Evolutionary conservation across 371 early-diverging fungal genomes (phyloP).

Genomic region (Apophysomyces elegans): DNA sequence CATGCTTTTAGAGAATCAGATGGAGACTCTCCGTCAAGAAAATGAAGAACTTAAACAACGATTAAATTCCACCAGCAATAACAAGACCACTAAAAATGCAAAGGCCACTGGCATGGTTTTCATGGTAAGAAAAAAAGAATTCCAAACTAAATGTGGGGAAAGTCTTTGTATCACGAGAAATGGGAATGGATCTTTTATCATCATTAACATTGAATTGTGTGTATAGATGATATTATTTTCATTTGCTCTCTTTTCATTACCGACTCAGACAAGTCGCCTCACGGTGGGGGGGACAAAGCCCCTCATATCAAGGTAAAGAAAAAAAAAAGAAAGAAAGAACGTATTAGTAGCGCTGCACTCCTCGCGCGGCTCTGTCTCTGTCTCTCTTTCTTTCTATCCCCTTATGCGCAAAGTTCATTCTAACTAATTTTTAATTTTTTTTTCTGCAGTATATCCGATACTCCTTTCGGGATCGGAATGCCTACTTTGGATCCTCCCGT

Average conservation of each 20-base stretch:
- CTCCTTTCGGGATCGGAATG: conserved; percentile 1
- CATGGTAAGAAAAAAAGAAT: conserved; percentile 10
- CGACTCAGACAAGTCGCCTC: conserved; percentile 1
- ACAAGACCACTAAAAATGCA: not conserved
- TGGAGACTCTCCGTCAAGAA: conserved; percentile 37
- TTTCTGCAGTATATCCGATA: conserved; percentile 5
- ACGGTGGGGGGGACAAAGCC: conserved; percentile 5
- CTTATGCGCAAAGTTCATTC: not conserved
- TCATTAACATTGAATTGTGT: not conserved
- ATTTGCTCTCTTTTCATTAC: conserved; percentile 12
- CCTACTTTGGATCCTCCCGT: not conserved
- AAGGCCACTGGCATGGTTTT: conserved; percentile 15
- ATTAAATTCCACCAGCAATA: not conserved
- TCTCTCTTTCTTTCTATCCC: not conserved
- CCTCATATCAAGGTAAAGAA: conserved; percentile 6
- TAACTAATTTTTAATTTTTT: not conserved
- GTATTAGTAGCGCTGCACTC: no score
- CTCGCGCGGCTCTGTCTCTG: no score
- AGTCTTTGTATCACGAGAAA: not conserved
- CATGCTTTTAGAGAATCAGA: conserved; percentile 57
- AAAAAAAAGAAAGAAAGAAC: not conserved
- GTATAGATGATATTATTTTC: conserved; percentile 15
- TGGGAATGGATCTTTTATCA: not conserved
- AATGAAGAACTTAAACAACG: conserved; percentile 30
- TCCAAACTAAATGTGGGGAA: not conserved